Percentiles rank a stretch among this genome's conserved stretches.
These are phyloP conservation scores for Blastocystis sp. DNA, from an alignment of 352 stramenopile species.

Conservation along the genomic window DNA sequence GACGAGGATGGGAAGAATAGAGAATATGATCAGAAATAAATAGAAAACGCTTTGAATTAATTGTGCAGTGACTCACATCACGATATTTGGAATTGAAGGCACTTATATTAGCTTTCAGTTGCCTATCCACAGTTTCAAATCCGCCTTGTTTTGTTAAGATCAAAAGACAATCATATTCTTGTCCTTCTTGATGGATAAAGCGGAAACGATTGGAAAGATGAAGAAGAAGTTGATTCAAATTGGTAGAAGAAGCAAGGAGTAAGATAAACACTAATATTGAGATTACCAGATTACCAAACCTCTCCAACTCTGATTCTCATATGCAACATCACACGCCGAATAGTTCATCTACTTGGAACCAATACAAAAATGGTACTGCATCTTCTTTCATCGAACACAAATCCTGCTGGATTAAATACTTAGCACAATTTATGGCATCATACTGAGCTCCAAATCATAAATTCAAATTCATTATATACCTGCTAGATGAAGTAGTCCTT, in stretches of 20 bases:
- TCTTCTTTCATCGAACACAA: neutral
- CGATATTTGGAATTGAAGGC: constrained; percentile 17
- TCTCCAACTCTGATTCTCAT: constrained; percentile 22
- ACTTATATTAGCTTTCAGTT: neutral
- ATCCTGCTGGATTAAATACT: constrained; percentile 35
- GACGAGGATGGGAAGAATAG: neutral
- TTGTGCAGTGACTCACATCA: neutral
- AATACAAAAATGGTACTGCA: neutral
- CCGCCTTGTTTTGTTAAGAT: neutral
- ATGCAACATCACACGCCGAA: neutral
- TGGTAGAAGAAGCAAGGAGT: neutral
- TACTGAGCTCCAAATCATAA: constrained; percentile 29
- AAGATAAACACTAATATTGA: constrained; percentile 23
- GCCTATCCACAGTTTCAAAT: neutral
- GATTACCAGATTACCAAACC: neutral
- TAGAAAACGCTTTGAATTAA: neutral
- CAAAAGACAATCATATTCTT: constrained; percentile 27
- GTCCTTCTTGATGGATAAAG: neutral
- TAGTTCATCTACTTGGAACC: constrained; percentile 30
- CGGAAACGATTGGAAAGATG: constrained; percentile 15
- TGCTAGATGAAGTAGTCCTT: constrained; percentile 41
- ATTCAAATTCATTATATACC: neutral
- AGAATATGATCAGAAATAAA: constrained; percentile 1
- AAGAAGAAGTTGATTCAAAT: neutral
- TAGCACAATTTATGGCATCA: constrained; percentile 32